Conservation (phyloP, 495 filamentous ascomycete genomes). For the Talaromyces proteolyticus region DNA sequence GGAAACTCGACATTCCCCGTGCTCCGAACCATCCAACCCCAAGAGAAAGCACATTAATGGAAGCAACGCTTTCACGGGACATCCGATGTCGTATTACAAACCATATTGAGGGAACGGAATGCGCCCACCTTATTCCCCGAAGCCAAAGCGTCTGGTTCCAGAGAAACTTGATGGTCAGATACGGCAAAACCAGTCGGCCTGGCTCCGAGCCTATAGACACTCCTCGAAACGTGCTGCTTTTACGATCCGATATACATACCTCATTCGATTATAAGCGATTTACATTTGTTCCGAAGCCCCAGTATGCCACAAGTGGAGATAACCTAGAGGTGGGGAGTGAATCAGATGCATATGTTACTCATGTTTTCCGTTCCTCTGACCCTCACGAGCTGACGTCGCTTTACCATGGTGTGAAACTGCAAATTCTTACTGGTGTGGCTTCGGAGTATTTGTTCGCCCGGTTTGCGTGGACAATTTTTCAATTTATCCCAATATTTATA, state of each 20-base stretch:
- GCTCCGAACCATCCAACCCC: neutral
- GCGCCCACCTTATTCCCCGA: constrained; percentile 6
- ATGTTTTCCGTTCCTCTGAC: constrained; percentile 2
- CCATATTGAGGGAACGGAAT: constrained; percentile 5
- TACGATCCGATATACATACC: constrained; percentile 11
- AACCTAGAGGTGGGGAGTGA: neutral
- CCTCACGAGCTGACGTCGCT: constrained; percentile 2
- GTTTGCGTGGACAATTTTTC: constrained; percentile 11
- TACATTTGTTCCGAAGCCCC: constrained; percentile 10
- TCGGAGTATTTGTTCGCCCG: constrained; percentile 10
- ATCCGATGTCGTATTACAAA: constrained; percentile 7
- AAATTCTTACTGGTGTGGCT: neutral
- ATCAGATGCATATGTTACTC: neutral
- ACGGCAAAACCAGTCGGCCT: constrained; percentile 2
- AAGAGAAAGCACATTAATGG: neutral
- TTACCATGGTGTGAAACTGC: constrained; percentile 9
- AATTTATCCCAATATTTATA: neutral
- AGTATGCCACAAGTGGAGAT: neutral
- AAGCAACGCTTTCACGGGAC: constrained; percentile 1
- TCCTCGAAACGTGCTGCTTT: constrained; percentile 8
- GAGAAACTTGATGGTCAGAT: constrained; percentile 5
- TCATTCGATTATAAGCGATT: constrained; percentile 10
- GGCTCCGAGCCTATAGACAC: constrained; percentile 1
- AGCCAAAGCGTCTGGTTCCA: constrained; percentile 8
- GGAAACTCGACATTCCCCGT: neutral